Base-by-base conservation (phyloP, 257 asterid species). In the Solanum peruvianum region DNA sequence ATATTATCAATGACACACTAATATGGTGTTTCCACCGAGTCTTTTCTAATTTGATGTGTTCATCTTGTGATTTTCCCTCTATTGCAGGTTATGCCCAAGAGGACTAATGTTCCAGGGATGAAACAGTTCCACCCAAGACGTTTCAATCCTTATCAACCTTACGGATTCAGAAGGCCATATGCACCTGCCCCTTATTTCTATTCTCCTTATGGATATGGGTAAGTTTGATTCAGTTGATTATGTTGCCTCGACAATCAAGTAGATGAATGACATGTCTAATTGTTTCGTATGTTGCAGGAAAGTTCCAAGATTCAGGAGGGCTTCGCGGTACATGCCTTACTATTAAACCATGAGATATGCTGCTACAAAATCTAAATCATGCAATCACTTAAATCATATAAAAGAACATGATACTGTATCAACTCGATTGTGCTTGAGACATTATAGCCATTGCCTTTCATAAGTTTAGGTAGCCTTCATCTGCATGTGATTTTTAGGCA, bases 71-170 rank as follows among this genome's bases (percentile, higher is more conserved):
- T 52, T 62, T 27, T 88, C 23, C 49, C 23, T 49, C 60, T 29
- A n/a, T 67, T 88, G 85, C 90, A 96, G 99, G 99, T 96, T 87
- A 94, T 88, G 91, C 92, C 92, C 67, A 96, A 95, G 88, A 96
- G 99, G 89, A 96, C 99, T 42, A 95, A 96, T 86, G 97, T 96
- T 86, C 99, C 99, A 66, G 99, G 99, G 75, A 94, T 96, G 99
- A 96, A 96, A 91, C 99, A 95, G 91, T 94, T 41, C 85, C 94
- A 98, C 10, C 88, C 90, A 33, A 95, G 99, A 89, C 94, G 98
- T 39, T 92, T 90, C 91, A 94, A 91, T 88, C 98, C 98, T 80
- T 94, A 92, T 87, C 33, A 87, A 58, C 91, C 92, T 13, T 91
- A 87, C 81, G 95, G 98, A 83, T 93, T 64, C 89, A 90, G 99